These are phyloP conservation scores for Penicillium sp. DNA, from an alignment of 2,329 filamentous ascomycete species.

Conservation along the genomic window DNA sequence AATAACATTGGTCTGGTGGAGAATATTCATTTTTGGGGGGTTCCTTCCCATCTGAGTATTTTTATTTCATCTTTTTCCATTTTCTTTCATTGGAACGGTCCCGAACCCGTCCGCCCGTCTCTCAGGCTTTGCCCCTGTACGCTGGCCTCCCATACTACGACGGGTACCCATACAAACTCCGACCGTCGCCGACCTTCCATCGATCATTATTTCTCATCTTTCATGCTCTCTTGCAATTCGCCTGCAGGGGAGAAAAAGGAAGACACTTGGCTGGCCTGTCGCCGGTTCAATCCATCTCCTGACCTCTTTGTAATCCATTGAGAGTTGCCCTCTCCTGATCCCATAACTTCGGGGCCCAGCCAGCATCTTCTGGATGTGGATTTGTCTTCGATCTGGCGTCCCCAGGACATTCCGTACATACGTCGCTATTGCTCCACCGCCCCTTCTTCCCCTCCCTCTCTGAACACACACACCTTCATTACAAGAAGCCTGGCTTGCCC, in stretches of 20 bases:
- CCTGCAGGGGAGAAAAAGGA: not conserved
- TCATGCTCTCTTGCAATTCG: not conserved
- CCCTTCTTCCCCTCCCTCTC: conserved; percentile 12
- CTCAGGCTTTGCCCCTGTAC: not conserved
- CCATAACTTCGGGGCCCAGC: not conserved
- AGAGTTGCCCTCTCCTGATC: conserved; percentile 4
- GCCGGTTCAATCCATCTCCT: not conserved
- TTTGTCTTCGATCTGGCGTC: conserved; percentile 8
- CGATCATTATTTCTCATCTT: conserved; percentile 1
- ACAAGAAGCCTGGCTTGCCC: not conserved
- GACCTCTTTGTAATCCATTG: not conserved
- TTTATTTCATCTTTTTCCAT: not conserved
- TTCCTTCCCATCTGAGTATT: no score
- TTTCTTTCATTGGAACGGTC: conserved; percentile 1
- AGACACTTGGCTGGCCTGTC: not conserved
- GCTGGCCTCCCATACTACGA: no score
- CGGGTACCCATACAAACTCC: not conserved
- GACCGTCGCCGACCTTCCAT: conserved; percentile 2
- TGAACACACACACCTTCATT: not conserved
- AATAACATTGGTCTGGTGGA: not conserved
- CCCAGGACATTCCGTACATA: conserved; percentile 9
- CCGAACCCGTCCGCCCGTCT: not conserved
- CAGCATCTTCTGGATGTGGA: conserved; percentile 20
- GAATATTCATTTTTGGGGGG: not conserved
- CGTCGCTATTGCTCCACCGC: conserved; percentile 16